phyloP scores from a whole-genome alignment of 768 basidiomycete genomes.

The Pleurotus pulmonarius region DNA sequence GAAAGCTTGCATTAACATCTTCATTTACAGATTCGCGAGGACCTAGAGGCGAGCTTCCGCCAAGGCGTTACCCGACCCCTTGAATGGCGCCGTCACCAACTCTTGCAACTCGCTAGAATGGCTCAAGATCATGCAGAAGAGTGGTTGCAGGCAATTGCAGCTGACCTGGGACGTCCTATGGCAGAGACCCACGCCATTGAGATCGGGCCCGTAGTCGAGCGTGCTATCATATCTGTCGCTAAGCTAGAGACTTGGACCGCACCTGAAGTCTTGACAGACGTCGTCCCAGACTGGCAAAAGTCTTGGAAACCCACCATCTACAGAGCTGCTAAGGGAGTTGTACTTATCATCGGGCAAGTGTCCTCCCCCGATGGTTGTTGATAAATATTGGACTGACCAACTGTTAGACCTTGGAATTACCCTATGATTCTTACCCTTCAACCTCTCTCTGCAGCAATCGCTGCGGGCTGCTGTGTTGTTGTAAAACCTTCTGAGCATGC shows the following conservation, averaged over 20 bases:
- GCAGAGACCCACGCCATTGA: slow-evolving; percentile 41
- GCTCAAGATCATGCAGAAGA: slow-evolving; percentile 56
- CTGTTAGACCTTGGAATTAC: slow-evolving; percentile 64
- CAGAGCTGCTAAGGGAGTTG: slow-evolving; percentile 59
- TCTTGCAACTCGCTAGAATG: slow-evolving; percentile 58
- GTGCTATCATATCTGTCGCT: slow-evolving; percentile 38
- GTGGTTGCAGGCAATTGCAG: slow-evolving; percentile 41
- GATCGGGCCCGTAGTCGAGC: slow-evolving; percentile 36
- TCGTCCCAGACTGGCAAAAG: slow-evolving; percentile 39
- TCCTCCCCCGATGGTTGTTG: slow-evolving; percentile 11
- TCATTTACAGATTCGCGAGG: slow-evolving; percentile 24
- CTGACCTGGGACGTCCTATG: slow-evolving; percentile 49
- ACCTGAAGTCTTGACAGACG: slow-evolving; percentile 33
- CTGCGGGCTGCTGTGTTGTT: slow-evolving; percentile 64
- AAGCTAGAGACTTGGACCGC: slow-evolving; percentile 58
- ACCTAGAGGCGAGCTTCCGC: slow-evolving; percentile 44
- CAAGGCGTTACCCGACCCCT: slow-evolving; percentile 46
- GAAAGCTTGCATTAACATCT: too few relatives aligned
- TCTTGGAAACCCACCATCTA: slow-evolving; percentile 50
- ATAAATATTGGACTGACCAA: background rate
- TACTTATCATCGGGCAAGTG: slow-evolving; percentile 55
- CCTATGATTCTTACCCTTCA: slow-evolving; percentile 43
- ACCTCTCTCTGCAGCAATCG: slow-evolving; percentile 67
- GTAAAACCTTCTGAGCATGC: slow-evolving; percentile 66
- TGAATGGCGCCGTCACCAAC: slow-evolving; percentile 62